Evolutionary conservation across 2,329 filamentous ascomycete species (phyloP), one percentile per base, ranked within the genome.

Genomic region (Chaetomiaceae sp.): DNA sequence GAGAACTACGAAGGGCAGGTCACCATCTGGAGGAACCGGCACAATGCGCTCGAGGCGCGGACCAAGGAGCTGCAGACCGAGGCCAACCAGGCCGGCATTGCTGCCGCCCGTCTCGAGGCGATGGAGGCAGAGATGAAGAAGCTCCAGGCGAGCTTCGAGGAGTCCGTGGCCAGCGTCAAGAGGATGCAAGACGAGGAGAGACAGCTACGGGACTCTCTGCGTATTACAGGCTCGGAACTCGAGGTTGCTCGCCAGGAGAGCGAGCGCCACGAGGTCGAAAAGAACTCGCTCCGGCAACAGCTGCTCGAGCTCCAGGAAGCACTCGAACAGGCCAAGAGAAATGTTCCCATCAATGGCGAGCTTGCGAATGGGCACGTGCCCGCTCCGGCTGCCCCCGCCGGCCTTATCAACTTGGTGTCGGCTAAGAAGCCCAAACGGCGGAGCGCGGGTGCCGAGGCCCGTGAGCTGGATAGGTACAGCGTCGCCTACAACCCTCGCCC

Each of bases 61-160:
- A 87, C 91, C 42, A 96, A 95, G 74, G 94, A 99, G 68, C 79
- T 99, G 51, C 94, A 99, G 71, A 86, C 87, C 30, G 94, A 99
- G 71, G 94, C 94, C 56, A 99, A 99, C 71, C 92, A 97, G 73
- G 94, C 92, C 50, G 94, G 94, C 73, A 96, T 97, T 65, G 89
- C 89, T 2, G 90, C 92, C 48, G 94, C 94, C 59, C 88, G 90
- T 61, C 78, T 99, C 50, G 85, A 88, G 63, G 89, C 87, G 44
- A 89, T 97, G 84, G 94, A 99, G 69, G 87, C 90, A 62, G 94
- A 99, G 66, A 96, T 97, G 87, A 86, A 85, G 75, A 91, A 89
- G 71, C 77, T 97, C 45, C 90, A 96, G 71, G 75, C 81, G 56
- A 94, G 82, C 66, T 95, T 95, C 71, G 89, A 95, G 53, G 94